These are phyloP conservation scores for Cucumis cinereus DNA, from an alignment of 306 rosid species.

Conservation along the genomic window DNA sequence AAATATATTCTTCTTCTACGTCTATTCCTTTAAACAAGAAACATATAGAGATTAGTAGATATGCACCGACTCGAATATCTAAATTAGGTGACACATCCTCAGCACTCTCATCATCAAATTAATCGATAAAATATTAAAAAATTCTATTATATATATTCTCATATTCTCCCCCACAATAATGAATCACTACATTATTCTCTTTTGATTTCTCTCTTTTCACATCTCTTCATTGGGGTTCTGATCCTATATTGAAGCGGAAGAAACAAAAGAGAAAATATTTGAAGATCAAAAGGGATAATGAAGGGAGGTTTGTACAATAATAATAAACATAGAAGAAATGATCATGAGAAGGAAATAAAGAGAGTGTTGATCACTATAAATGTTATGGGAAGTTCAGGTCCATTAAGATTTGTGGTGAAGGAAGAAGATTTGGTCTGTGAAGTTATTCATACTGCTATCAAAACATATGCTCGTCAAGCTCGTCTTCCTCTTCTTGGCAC, in stretches of 20 bases:
- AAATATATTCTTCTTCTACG: no score
- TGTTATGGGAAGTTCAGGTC: conserved; percentile 22
- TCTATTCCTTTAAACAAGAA: no score
- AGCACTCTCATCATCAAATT: no score
- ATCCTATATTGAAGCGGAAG: no score
- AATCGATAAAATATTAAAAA: not conserved
- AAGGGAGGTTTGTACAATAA: not conserved
- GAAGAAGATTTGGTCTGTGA: conserved; percentile 13
- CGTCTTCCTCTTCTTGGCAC: conserved; percentile 24
- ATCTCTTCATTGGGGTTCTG: not conserved
- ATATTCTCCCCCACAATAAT: not conserved
- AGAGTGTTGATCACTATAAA: not conserved
- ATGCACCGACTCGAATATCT: no score
- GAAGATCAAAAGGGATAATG: not conserved
- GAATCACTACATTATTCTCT: not conserved
- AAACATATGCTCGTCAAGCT: conserved; percentile 22
- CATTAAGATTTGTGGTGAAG: conserved; percentile 24
- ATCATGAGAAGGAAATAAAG: no score
- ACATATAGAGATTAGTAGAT: no score
- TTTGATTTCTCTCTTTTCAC: not conserved
- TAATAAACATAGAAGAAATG: no score
- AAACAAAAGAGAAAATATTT: no score
- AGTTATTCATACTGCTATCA: conserved; percentile 19
- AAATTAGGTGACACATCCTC: no score
- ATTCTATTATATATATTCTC: not conserved